Evolutionary conservation across 1,139 yeast genomes (phyloP).

Genomic region (Candida albicans): DNA sequence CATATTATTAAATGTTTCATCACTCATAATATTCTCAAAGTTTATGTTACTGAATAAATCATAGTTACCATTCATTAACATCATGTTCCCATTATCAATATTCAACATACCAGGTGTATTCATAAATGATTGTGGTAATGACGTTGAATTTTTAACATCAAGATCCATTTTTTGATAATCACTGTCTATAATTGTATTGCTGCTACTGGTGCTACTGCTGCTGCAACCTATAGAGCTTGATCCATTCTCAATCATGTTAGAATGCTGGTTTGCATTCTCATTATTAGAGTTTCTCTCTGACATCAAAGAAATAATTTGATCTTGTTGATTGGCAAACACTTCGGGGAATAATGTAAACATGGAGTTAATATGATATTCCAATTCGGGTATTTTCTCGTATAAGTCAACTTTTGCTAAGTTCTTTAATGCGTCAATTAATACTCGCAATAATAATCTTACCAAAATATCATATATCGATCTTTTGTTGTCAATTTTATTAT

Average conservation of each 20-base stretch:
- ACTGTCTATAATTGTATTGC: background rate
- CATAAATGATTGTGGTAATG: background rate
- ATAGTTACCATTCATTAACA: slow-evolving; percentile 7
- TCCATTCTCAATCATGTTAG: no score
- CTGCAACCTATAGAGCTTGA: background rate
- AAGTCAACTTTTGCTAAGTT: slow-evolving; percentile 15
- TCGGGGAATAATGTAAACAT: slow-evolving; percentile 22
- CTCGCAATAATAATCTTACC: slow-evolving; percentile 21
- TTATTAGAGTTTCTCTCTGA: background rate
- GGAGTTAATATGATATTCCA: slow-evolving; percentile 19
- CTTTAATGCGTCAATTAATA: slow-evolving; percentile 19
- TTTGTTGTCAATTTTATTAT: slow-evolving; percentile 17
- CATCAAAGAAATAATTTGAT: background rate
- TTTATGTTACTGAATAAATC: slow-evolving; percentile 2
- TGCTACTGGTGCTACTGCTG: background rate
- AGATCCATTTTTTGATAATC: background rate
- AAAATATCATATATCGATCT: slow-evolving; percentile 18
- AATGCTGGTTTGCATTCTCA: no score
- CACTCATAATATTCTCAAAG: slow-evolving; percentile 7
- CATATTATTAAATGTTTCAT: slow-evolving; percentile 11
- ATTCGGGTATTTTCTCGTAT: slow-evolving; percentile 15
- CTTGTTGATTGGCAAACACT: slow-evolving; percentile 14
- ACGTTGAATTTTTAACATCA: background rate
- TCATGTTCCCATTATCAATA: slow-evolving; percentile 3
- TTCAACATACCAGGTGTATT: slow-evolving; percentile 3